Conservation (phyloP, 192 early-diverging fungal species). For the Coemansia sp. region DNA sequence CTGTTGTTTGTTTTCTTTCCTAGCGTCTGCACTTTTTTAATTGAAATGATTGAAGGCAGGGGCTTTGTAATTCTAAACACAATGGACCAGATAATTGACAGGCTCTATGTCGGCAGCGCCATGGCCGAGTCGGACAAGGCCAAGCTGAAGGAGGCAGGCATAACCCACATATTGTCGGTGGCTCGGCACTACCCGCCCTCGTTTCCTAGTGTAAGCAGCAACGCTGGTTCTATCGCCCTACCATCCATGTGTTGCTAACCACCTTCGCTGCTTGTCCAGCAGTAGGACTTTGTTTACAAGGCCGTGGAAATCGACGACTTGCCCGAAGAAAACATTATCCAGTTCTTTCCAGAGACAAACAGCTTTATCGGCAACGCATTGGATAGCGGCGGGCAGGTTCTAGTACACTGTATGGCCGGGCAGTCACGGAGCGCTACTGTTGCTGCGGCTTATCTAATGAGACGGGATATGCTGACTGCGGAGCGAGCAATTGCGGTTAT, state of each 20-base stretch:
- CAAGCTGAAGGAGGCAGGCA: slow-evolving; percentile 22
- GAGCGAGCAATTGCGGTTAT: slow-evolving; percentile 53
- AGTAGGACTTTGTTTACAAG: slow-evolving; percentile 55
- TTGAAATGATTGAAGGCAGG: slow-evolving; percentile 25
- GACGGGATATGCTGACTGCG: slow-evolving; percentile 38
- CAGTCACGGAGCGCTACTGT: slow-evolving; percentile 68
- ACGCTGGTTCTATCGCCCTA: too few relatives aligned
- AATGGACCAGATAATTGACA: slow-evolving; percentile 43
- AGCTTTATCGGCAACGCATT: slow-evolving; percentile 57
- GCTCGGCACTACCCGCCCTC: slow-evolving; percentile 38
- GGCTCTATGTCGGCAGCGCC: slow-evolving; percentile 52
- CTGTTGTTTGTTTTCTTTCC: not conserved
- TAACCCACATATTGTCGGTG: slow-evolving; percentile 49
- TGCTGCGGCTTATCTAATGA: slow-evolving; percentile 68
- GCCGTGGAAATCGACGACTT: slow-evolving; percentile 60
- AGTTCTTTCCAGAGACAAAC: slow-evolving; percentile 65
- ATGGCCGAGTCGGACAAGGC: slow-evolving; percentile 47
- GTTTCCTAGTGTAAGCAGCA: slow-evolving; percentile 22
- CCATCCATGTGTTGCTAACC: not conserved
- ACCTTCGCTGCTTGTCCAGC: not conserved
- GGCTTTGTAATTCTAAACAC: slow-evolving; percentile 48
- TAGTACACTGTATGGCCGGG: slow-evolving; percentile 71
- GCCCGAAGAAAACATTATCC: slow-evolving; percentile 63
- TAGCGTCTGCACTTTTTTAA: not conserved
- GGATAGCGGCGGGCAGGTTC: slow-evolving; percentile 51